Evolutionary conservation across 169 alveolate species (phyloP).

Genomic region (Pseudocohnilembus persalinus): DNA sequence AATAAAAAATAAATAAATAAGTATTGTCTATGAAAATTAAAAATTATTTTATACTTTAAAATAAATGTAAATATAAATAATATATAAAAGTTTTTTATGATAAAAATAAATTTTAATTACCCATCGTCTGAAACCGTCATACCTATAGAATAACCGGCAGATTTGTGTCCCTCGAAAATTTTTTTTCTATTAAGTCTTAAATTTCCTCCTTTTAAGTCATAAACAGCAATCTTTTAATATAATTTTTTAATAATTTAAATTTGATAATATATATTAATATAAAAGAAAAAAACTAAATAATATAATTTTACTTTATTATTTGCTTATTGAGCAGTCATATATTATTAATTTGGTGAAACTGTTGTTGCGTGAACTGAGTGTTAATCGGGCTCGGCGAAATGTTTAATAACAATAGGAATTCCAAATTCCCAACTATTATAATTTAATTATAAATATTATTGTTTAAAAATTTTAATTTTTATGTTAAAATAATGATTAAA

Average conservation of each 20-base stretch:
- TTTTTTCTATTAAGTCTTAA: conserved; percentile 91
- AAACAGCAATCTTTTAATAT: conserved; percentile 81
- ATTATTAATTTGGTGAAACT: conserved; percentile 93
- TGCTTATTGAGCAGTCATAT: conserved; percentile 94
- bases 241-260: too few relatives aligned
- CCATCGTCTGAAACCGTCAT: conserved; percentile 96
- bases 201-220: conserved; percentile 89
- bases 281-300: neutral
- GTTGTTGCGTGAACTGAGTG: conserved; percentile 93
- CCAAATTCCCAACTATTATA: conserved; percentile 92
- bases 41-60: too few relatives aligned
- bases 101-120: too few relatives aligned
- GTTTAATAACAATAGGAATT: conserved; percentile 95
- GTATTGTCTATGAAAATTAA: too few relatives aligned
- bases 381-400: conserved; percentile 95
- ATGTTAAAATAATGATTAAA: neutral
- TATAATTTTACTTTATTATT: conserved; percentile 82
- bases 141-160: conserved; percentile 95
- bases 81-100: too few relatives aligned
- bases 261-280: too few relatives aligned
- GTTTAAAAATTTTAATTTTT: too few relatives aligned
- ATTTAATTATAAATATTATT: too few relatives aligned
- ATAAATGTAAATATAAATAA: too few relatives aligned
- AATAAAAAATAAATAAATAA: too few relatives aligned
- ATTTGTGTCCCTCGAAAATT: conserved; percentile 92